phyloP scores from a whole-genome alignment of 352 stramenopile species.

The Pythium monospermum region DNA sequence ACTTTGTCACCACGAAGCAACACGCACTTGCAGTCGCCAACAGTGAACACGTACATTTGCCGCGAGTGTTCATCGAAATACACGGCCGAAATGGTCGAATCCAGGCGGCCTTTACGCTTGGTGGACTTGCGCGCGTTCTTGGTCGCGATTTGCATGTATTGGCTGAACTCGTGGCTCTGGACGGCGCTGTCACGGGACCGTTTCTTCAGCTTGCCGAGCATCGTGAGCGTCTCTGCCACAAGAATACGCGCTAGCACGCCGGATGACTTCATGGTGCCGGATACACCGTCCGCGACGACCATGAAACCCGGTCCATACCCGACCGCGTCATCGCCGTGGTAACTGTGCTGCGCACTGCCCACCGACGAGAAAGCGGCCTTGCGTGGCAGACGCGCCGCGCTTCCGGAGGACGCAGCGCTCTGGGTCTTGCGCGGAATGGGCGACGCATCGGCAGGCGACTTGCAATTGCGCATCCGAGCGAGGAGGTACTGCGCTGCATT shows the following conservation, averaged over 20 bases:
- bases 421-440: constrained; percentile 14
- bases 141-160: constrained; percentile 64
- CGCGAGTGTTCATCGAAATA: constrained; percentile 68
- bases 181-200: constrained; percentile 42
- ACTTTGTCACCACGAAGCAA: constrained; percentile 56
- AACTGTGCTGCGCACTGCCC: constrained; percentile 66
- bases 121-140: constrained; percentile 68
- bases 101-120: constrained; percentile 73
- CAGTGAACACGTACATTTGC: constrained; percentile 81
- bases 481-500: constrained; percentile 64
- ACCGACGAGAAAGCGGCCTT: constrained; percentile 71
- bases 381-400: constrained; percentile 5
- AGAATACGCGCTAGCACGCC: constrained; percentile 74
- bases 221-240: constrained; percentile 66
- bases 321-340: constrained; percentile 82
- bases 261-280: constrained; percentile 79
- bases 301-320: constrained; percentile 84
- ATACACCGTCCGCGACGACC: constrained; percentile 83
- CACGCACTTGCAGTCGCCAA: constrained; percentile 87
- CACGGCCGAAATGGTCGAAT: constrained; percentile 80
- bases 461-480: constrained; percentile 71
- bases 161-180: constrained; percentile 54
- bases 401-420: constrained; percentile 9
- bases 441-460: constrained; percentile 37
- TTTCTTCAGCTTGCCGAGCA: constrained; percentile 68